These are phyloP conservation scores for Rubus parviflorus DNA, from an alignment of 306 rosid species.

Conservation along the genomic window DNA sequence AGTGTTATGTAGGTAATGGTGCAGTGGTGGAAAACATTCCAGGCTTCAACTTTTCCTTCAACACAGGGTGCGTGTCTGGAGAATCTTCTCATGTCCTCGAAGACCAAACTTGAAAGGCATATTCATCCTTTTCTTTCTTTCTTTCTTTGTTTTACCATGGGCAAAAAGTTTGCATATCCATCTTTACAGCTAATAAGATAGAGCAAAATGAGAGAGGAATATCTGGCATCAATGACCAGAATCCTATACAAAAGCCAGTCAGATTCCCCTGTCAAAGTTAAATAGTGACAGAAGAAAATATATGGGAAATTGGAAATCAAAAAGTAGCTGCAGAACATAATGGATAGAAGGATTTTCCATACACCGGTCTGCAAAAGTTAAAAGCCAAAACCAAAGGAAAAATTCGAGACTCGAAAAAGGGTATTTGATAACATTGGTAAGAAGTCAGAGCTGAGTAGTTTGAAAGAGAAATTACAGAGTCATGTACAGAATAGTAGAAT, in stretches of 20 bases:
- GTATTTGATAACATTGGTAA: constrained; percentile 26
- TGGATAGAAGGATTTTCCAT: not conserved
- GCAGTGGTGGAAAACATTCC: constrained; percentile 17
- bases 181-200: constrained; percentile 33
- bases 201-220: constrained; percentile 18
- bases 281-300: not conserved
- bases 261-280: constrained; percentile 4
- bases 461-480: constrained; percentile 33
- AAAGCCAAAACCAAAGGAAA: constrained; percentile 32
- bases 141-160: not conserved
- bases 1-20: not conserved
- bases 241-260: constrained; percentile 1
- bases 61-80: constrained; percentile 9
- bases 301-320: constrained; percentile 30
- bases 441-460: constrained; percentile 29
- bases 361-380: constrained; percentile 30
- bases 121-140: constrained; percentile 4
- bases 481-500: constrained; percentile 43
- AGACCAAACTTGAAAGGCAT: constrained; percentile 17
- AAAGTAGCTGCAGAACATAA: constrained; percentile 18
- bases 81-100: constrained; percentile 24
- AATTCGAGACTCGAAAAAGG: constrained; percentile 20
- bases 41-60: constrained; percentile 18
- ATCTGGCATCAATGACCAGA: not conserved
- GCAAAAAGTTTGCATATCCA: constrained; percentile 5